Evolutionary conservation across 2,329 filamentous ascomycete genomes (phyloP), one percentile per base, ranked within the genome.

Genomic region (Cytospora mali): DNA sequence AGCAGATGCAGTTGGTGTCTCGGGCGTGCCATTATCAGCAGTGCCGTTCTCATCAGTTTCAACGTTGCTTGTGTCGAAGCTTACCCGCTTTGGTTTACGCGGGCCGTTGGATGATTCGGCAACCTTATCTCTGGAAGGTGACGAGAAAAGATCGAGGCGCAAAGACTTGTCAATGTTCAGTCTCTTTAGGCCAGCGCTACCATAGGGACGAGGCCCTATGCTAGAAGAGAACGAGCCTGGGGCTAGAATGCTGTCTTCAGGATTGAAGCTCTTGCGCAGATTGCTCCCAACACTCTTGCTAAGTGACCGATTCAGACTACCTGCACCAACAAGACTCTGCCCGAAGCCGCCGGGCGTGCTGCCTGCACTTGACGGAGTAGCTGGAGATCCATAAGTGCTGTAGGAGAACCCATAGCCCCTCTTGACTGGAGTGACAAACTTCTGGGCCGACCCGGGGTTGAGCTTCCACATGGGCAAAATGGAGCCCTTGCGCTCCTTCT

Each of bases 321-420:
- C 82, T 58, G 81, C 83, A 21, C 84, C 70, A 5, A 89, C 75
- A 39, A 93, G 75, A 71, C 88, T 93, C 71, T 86, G 86, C 27
- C 86, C 85, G 57, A 90, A 77, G 21, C 81, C 82, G 42, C 85
- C 87, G 6, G 91, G 90, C 7, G 90, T 90, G 74, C 88, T 92
- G 50, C 85, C 80, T 42, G 80, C 83, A 71, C 88, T 87, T 5
- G 89, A 84, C 25, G 84, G 85, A 68, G 87, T 91, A 62, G 81
- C 87, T 6, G 94, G 93, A 1, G 90, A 93, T 51, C 92, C 92
- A 70, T 96, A 97, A 2, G 89, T 93, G 67, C 93, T 96, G 76
- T 97, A 97, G 2, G 90, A 93, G 74, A 97, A 96, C 3, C 94
- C 94, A 72, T 92, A 97, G 6, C 92, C 92, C 61, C 90, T 86